Evolutionary conservation across 495 filamentous ascomycete species (phyloP).

Genomic region (Hypoxylon lienhwacheense): DNA sequence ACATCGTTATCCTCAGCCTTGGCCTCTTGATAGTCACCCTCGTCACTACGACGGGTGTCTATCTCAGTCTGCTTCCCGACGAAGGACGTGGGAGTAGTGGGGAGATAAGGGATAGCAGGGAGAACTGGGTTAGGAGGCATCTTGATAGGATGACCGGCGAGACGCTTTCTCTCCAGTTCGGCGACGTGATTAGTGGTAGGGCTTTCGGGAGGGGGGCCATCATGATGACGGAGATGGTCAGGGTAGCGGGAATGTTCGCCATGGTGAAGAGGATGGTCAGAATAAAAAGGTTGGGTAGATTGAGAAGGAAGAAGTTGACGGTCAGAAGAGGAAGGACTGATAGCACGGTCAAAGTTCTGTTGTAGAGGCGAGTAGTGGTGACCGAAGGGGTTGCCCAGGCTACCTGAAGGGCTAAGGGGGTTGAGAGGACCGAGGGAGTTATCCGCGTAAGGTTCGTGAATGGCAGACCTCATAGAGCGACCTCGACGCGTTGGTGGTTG

Average conservation of each 20-base stretch:
- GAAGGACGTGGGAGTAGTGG: neutral
- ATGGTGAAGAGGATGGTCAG: neutral
- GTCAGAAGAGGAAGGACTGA: constrained; percentile 33
- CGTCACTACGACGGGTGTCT: neutral
- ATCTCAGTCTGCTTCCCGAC: neutral
- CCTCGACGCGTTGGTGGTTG: constrained; percentile 51
- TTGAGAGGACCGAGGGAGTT: constrained; percentile 19
- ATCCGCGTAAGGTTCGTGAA: constrained; percentile 24
- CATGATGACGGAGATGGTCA: neutral
- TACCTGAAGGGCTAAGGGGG: neutral
- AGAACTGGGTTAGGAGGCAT: constrained; percentile 2
- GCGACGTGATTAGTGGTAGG: neutral
- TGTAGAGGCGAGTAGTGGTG: constrained; percentile 50
- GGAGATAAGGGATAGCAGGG: neutral
- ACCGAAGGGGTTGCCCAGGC: constrained; percentile 15
- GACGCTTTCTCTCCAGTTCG: constrained; percentile 6
- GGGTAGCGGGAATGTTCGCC: neutral
- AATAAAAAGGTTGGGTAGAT: neutral
- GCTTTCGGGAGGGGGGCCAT: neutral
- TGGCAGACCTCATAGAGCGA: constrained; percentile 37
- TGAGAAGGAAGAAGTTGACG: neutral
- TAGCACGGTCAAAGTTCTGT: constrained; percentile 52
- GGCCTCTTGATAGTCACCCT: constrained; percentile 14
- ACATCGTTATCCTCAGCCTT: constrained; percentile 27
- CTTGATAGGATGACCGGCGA: neutral